These are phyloP conservation scores for Saccharomycopsis capsularis DNA, from an alignment of 805 yeast genomes.

Conservation along the genomic window DNA sequence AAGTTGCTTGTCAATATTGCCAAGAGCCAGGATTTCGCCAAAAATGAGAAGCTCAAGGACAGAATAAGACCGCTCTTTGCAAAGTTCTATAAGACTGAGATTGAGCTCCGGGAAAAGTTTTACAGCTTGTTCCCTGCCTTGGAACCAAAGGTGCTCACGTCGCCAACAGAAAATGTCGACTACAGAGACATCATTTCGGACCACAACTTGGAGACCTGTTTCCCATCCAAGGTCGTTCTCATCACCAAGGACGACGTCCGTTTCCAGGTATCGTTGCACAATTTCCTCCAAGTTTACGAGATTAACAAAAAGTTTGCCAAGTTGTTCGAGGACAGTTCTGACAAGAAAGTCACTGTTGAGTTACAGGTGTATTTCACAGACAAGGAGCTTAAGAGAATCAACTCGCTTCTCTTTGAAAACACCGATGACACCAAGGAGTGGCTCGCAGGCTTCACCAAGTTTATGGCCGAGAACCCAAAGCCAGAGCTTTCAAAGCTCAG, in stretches of 20 bases:
- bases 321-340: conserved; percentile 20
- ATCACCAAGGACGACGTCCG: conserved; percentile 27
- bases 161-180: conserved; percentile 34
- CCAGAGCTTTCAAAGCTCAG: conserved; percentile 43
- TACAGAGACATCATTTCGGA: conserved; percentile 39
- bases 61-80: conserved; percentile 32
- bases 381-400: conserved; percentile 39
- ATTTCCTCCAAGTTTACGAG: conserved; percentile 27
- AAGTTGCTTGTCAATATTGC: conserved; percentile 43
- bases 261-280: conserved; percentile 29
- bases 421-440: conserved; percentile 46
- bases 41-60: conserved; percentile 33
- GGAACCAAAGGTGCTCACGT: background rate
- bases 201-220: conserved; percentile 41
- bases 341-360: conserved; percentile 30
- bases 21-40: conserved; percentile 31
- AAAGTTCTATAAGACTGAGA: conserved; percentile 35
- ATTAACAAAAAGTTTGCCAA: conserved; percentile 11
- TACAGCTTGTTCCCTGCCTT: conserved; percentile 28
- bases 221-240: conserved; percentile 49
- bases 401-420: conserved; percentile 31
- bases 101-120: conserved; percentile 35
- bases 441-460: conserved; percentile 39
- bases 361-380: conserved; percentile 46
- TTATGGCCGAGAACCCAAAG: conserved; percentile 35